Evolutionary conservation across 2,329 filamentous ascomycete species (phyloP), one percentile per base, ranked within the genome.

Genomic region (Aureobasidium leucospermi): DNA sequence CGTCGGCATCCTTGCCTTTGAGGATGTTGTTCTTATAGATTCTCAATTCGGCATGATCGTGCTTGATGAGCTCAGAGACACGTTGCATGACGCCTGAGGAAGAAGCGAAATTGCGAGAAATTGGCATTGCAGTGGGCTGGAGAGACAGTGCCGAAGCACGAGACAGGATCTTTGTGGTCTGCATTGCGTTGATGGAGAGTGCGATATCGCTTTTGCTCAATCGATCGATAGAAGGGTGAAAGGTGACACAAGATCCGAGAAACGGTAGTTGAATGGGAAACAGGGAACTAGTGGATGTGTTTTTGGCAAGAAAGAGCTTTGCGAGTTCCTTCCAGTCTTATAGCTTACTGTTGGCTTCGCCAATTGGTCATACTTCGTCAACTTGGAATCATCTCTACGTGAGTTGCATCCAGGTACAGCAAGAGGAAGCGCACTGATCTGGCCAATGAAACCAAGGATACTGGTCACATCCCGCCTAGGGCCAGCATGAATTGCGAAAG

Each of bases 1-100:
- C 70, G 41, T 79, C 77, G 28, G 64, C 63, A 49, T 79, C 73
- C 10, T 64, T 66, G 4, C 74, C 68, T 36, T 73, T 70, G 60
- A 77, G 61, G 38, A 80, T 72, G n/a, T 74, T 73, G 28, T 76
- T 67, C 65, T 79, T 79, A 63, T 73, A 76, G 2, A 69, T 62
- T 58, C 75, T 69, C 16, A 79, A 63, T 46, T 75, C 68, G 13
- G 67, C 68, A 56, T 79, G 76, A 62, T 78, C 76, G 31, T 69
- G 61, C 48, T 69, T 72, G 63, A 79, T 75, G 9, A 66, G 64
- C 13, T 76, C 72, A 16, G 69, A 69, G 53, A 70, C 61, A 19
- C 29, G 36, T 29, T 39, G 42, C 19, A 10, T 51, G 11, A 29
- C 16, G 11, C 13, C n/a, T 1, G 57, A 55, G 1, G 46, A 51